Conservation (phyloP, 2,329 filamentous ascomycete genomes). For the Fusarium foetens region DNA sequence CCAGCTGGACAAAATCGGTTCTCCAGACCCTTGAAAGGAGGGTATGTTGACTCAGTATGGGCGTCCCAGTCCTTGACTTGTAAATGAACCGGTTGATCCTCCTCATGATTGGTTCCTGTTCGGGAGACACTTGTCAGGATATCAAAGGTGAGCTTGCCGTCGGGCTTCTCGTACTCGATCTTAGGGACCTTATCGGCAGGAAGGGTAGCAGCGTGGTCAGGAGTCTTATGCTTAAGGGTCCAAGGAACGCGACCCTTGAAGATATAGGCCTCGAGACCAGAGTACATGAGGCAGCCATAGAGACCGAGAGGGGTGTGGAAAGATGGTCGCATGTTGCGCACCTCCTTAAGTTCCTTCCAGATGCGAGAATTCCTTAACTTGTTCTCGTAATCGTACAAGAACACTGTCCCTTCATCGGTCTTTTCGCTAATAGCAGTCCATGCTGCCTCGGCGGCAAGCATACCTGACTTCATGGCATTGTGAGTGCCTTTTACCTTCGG, state of each 20-base stretch:
- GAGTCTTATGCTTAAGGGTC: constrained; percentile 86
- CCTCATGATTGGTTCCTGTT: constrained; percentile 97
- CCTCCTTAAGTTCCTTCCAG: constrained; percentile 93
- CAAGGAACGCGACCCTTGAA: constrained; percentile 88
- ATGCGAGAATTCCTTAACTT: constrained; percentile 85
- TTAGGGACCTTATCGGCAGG: constrained; percentile 81
- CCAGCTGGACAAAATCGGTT: constrained; percentile 97
- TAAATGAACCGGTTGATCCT: constrained; percentile 96
- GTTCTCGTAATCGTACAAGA: constrained; percentile 95
- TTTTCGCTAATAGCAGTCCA: constrained; percentile 75
- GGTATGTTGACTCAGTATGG: constrained; percentile 85
- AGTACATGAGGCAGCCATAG: constrained; percentile 91
- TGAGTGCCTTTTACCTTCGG: constrained; percentile 99
- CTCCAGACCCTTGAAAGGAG: constrained; percentile 90
- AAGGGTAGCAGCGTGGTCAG: constrained; percentile 83
- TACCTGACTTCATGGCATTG: constrained; percentile 96
- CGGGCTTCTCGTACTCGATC: constrained; percentile 97
- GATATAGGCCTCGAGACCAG: constrained; percentile 88
- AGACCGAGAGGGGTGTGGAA: constrained; percentile 90
- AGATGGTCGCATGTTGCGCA: constrained; percentile 96
- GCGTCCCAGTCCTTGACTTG: constrained; percentile 96
- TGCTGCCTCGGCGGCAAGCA: constrained; percentile 92
- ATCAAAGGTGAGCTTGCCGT: constrained; percentile 94
- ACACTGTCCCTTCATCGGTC: constrained; percentile 74
- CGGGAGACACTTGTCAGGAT: constrained; percentile 94